A percentile compares a stretch with the other conserved stretches of the same genome.
Evolutionary conservation across 2,329 filamentous ascomycete genomes (phyloP).

Genomic region (Hymenoscyphus linearis): DNA sequence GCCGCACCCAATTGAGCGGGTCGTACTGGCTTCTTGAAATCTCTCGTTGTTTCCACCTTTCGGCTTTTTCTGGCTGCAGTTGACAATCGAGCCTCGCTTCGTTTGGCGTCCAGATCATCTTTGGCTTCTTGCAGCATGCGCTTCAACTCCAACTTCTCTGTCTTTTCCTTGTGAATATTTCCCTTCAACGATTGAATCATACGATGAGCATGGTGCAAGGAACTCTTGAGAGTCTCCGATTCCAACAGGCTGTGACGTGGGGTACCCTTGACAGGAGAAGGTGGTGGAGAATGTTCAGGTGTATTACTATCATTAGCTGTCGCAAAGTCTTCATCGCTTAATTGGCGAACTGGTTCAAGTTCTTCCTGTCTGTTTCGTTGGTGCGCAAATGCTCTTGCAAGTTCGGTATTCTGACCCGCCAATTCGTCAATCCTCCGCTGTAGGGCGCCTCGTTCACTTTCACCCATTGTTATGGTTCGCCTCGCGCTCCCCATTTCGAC

Average conservation of each 20-base stretch:
- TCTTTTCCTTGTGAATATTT: conserved; percentile 96
- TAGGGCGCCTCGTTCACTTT: conserved; percentile 71
- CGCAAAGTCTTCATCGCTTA: conserved; percentile 59
- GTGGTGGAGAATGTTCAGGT: conserved; percentile 84
- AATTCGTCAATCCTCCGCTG: conserved; percentile 86
- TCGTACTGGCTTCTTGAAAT: conserved; percentile 73
- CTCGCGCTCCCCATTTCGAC: conserved; percentile 81
- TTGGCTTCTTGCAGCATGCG: conserved; percentile 92
- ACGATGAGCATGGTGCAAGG: conserved; percentile 86
- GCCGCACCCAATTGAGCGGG: conserved; percentile 70
- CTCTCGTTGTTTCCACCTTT: conserved; percentile 57
- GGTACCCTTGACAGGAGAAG: conserved; percentile 85
- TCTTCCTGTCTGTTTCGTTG: conserved; percentile 64
- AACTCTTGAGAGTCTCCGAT: conserved; percentile 90
- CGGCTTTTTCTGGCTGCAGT: conserved; percentile 54
- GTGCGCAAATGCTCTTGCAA: conserved; percentile 76
- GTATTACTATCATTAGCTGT: conserved; percentile 65
- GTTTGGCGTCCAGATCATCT: conserved; percentile 76
- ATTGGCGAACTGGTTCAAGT: conserved; percentile 51
- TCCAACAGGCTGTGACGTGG: conserved; percentile 90
- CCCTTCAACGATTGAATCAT: conserved; percentile 95
- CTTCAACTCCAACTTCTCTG: conserved; percentile 92
- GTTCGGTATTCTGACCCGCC: conserved; percentile 81
- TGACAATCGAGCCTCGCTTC: conserved; percentile 41
- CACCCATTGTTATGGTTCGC: conserved; percentile 70